A percentile compares a stretch with the other conserved stretches of the same genome.
These are phyloP conservation scores for Cicer cuneatum DNA, from an alignment of 306 rosid species.

Conservation along the genomic window DNA sequence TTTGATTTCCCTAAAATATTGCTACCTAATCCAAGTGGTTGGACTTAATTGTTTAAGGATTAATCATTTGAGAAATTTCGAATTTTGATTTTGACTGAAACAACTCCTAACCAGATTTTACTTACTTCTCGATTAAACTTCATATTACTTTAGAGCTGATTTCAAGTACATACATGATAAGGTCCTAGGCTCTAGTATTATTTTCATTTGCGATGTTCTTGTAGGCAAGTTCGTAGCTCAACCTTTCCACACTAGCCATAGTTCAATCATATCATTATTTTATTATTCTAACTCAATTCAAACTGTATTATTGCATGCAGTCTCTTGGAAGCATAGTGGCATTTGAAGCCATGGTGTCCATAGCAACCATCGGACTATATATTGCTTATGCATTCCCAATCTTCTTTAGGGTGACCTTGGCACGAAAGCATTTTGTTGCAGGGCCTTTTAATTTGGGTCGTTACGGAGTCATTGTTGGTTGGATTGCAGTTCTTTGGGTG, in stretches of 20 bases:
- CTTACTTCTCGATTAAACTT: too few relatives aligned
- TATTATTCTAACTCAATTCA: constrained; percentile 36
- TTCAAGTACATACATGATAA: too few relatives aligned
- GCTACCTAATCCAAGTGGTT: background rate
- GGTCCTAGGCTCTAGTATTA: too few relatives aligned
- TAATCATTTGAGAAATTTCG: too few relatives aligned
- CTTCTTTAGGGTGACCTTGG: constrained; percentile 87
- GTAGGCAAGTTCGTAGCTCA: constrained; percentile 10
- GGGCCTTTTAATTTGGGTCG: constrained; percentile 92
- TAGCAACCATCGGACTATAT: constrained; percentile 88
- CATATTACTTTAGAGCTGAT: too few relatives aligned
- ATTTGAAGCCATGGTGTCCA: constrained; percentile 93
- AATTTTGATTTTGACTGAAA: too few relatives aligned
- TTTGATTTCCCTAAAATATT: background rate
- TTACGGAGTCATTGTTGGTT: constrained; percentile 69
- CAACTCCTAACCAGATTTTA: too few relatives aligned
- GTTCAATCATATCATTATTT: background rate
- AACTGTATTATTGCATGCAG: constrained; percentile 49
- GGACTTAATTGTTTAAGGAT: too few relatives aligned
- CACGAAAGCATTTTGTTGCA: constrained; percentile 61
- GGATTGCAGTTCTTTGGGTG: constrained; percentile 94
- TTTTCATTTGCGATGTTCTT: background rate
- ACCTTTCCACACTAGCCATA: background rate
- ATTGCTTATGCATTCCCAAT: constrained; percentile 97
- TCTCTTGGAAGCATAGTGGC: constrained; percentile 98